phyloP scores from a whole-genome alignment of 345 rosid species.

The Cardamine occulta region DNA sequence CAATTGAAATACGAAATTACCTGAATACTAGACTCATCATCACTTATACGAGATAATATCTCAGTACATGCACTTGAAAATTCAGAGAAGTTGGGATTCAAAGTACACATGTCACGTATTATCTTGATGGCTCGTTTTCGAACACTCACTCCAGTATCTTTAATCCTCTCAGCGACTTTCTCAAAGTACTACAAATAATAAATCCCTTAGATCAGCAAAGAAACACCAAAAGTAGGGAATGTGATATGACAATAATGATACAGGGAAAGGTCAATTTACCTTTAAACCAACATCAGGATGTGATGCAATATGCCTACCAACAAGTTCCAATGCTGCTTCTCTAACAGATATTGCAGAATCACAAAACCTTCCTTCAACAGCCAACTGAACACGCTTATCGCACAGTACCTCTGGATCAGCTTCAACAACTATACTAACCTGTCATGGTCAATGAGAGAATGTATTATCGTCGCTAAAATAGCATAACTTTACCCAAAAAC shows the following conservation, averaged over 20 bases:
- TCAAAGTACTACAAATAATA: slow-evolving; percentile 78
- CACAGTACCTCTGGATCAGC: slow-evolving; percentile 96
- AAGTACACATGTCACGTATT: slow-evolving; percentile 93
- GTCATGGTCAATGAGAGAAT: slow-evolving; percentile 47
- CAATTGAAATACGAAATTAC: slow-evolving; percentile 45
- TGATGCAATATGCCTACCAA: slow-evolving; percentile 96
- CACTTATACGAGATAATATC: slow-evolving; percentile 91
- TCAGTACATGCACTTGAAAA: slow-evolving; percentile 89
- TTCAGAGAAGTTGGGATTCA: slow-evolving; percentile 81
- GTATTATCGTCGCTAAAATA: slow-evolving; percentile 37
- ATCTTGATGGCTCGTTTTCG: slow-evolving; percentile 96
- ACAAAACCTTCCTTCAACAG: slow-evolving; percentile 99
- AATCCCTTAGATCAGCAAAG: slow-evolving; percentile 12
- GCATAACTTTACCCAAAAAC: slow-evolving; percentile 25
- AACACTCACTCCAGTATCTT: slow-evolving; percentile 98
- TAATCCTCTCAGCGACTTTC: slow-evolving; percentile 97
- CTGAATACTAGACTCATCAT: slow-evolving; percentile 97
- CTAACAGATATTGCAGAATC: slow-evolving; percentile 99
- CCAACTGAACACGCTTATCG: slow-evolving; percentile 90
- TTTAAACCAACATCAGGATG: slow-evolving; percentile 96
- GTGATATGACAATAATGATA: slow-evolving; percentile 24
- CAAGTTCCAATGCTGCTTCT: slow-evolving; percentile 99
- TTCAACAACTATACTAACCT: slow-evolving; percentile 98
- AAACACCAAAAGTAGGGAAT: slow-evolving; percentile 21
- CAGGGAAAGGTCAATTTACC: slow-evolving; percentile 50